phyloP scores from a whole-genome alignment of 129 eudicot genomes.

The Flaveria sonorensis region DNA sequence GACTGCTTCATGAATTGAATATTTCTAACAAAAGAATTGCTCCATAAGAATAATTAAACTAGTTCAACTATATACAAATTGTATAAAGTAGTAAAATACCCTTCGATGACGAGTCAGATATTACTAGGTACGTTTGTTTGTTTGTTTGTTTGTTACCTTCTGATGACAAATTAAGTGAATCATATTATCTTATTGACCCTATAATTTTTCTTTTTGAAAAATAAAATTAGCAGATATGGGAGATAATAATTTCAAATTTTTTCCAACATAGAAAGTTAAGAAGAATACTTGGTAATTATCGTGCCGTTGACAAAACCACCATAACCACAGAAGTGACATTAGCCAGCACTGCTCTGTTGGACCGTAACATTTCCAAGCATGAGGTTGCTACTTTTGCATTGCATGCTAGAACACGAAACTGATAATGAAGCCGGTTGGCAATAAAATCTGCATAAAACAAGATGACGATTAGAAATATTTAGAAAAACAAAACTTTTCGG shows the following conservation, averaged over 20 bases:
- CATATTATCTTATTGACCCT: not conserved
- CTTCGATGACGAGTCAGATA: too few relatives aligned
- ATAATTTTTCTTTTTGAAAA: too few relatives aligned
- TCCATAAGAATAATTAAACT: too few relatives aligned
- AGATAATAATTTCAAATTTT: not conserved
- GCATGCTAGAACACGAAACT: slow-evolving; percentile 99
- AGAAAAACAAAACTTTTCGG: not conserved
- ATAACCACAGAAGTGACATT: slow-evolving; percentile 90
- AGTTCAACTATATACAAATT: too few relatives aligned
- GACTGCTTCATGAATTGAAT: too few relatives aligned
- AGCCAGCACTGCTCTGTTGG: slow-evolving; percentile 85
- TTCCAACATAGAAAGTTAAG: slow-evolving; percentile 9
- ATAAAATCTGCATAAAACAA: slow-evolving; percentile 62
- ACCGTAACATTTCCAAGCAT: slow-evolving; percentile 88
- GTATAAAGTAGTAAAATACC: too few relatives aligned
- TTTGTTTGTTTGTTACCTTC: too few relatives aligned
- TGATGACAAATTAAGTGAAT: not conserved
- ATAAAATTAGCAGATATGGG: slow-evolving; percentile 1
- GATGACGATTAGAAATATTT: not conserved
- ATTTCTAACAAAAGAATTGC: too few relatives aligned
- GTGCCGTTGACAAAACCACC: slow-evolving; percentile 83
- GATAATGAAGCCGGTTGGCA: slow-evolving; percentile 93
- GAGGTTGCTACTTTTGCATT: slow-evolving; percentile 83
- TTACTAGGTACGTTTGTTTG: too few relatives aligned
- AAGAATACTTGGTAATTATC: slow-evolving; percentile 68